Conservation (phyloP, 257 asterid species). For the Solanum appendiculatum region DNA sequence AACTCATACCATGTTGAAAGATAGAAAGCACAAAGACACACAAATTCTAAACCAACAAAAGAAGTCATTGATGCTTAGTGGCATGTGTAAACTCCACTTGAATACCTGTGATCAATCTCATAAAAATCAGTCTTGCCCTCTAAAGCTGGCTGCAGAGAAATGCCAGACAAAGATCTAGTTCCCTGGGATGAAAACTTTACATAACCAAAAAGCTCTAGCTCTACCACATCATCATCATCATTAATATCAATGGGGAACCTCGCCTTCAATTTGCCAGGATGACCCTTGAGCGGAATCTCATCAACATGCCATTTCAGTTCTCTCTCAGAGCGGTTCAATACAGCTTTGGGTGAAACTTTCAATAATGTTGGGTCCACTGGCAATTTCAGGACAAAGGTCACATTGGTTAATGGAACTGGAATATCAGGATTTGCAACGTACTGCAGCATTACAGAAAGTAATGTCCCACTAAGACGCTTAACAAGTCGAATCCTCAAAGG, state of each 20-base stretch:
- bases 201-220: slow-evolving; percentile 60
- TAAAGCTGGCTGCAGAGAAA: slow-evolving; percentile 73
- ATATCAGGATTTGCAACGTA: slow-evolving; percentile 69
- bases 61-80: slow-evolving; percentile 21
- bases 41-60: not conserved
- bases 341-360: slow-evolving; percentile 86
- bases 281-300: slow-evolving; percentile 71
- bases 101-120: slow-evolving; percentile 82
- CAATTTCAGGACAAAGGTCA: slow-evolving; percentile 65
- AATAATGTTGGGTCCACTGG: slow-evolving; percentile 84
- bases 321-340: slow-evolving; percentile 77
- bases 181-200: slow-evolving; percentile 73
- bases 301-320: slow-evolving; percentile 88
- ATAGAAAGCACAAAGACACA: not conserved
- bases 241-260: slow-evolving; percentile 79
- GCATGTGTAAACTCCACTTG: slow-evolving; percentile 68
- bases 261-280: slow-evolving; percentile 79
- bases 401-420: slow-evolving; percentile 62
- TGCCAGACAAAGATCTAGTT: slow-evolving; percentile 63
- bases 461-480: slow-evolving; percentile 80
- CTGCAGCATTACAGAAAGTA: slow-evolving; percentile 90
- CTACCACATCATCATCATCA: slow-evolving; percentile 69
- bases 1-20: not conserved
- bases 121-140: slow-evolving; percentile 80
- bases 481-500: slow-evolving; percentile 83